phyloP scores from a whole-genome alignment of 2,329 filamentous ascomycete genomes.

The Cladosporium phlei region DNA sequence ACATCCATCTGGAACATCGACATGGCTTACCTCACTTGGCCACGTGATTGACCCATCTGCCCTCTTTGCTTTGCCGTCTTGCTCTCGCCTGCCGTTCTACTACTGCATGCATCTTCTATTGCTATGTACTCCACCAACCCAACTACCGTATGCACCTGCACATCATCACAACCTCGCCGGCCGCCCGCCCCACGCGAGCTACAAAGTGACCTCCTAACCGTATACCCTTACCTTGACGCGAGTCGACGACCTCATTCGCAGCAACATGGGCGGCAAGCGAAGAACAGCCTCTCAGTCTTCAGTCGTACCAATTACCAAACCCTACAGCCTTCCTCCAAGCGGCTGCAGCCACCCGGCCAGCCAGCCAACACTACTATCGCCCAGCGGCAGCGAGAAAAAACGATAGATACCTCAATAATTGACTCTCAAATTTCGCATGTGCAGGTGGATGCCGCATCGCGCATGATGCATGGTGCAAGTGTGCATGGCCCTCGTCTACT shows the following conservation, averaged over 20 bases:
- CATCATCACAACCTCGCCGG: neutral
- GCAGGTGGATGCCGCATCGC: neutral
- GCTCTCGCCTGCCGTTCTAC: no score
- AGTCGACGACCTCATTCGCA: neutral
- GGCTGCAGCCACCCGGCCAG: conserved; percentile 4
- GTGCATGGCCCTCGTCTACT: neutral
- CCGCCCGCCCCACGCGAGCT: conserved; percentile 6
- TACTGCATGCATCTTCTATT: no score
- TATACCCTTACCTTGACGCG: no score
- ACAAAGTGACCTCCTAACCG: no score
- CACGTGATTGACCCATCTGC: no score
- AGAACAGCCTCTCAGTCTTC: neutral
- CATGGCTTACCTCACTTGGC: no score
- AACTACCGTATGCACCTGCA: neutral
- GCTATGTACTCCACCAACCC: no score
- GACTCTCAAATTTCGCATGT: conserved; percentile 1
- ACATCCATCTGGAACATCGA: no score
- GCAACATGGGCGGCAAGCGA: neutral
- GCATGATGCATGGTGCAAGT: neutral
- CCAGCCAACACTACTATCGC: neutral
- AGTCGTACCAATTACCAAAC: no score
- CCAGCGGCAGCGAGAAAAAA: neutral
- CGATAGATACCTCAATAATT: no score
- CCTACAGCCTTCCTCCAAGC: no score
- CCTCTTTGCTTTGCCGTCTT: no score